Evolutionary conservation across 208 protist genomes (phyloP), one percentile per base, ranked within the genome.

Genomic region (Crithidia sp.): DNA sequence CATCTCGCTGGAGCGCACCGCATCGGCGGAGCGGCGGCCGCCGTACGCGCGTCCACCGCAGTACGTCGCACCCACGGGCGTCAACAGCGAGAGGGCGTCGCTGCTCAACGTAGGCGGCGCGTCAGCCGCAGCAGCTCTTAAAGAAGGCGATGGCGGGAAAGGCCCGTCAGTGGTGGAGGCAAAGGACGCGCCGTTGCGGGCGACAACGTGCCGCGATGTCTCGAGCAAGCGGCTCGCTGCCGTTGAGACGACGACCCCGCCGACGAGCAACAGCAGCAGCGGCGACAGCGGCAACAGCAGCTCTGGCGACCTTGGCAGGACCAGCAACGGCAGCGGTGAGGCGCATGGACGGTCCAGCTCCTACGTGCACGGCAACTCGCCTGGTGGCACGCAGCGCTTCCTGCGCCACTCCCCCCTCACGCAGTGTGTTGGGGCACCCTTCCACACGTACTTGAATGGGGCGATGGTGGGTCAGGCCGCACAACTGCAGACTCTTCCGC

Each of bases 401-500:
- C 52, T 80, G 45, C 76, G 67, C 6, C 73, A 57, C 59, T 78
- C 73, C 39, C 73, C 73, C 3, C 41, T 78, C 7, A 57, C 73
- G 8, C 73, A 72, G 44, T 78, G 73, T 53, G 37, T 67, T 2
- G 59, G 65, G 3, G 37, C 59, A 14, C 73, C 73, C 2, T 76
- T 80, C 49, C 67, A 80, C 63, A 67, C 67, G 4, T 74, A 71
- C 63, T 52, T 80, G 36, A 74, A 72, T 28, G 68, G 76, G 7
- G 76, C 76, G 6, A 67, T 80, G 40, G 76, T 64, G 10, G 76
- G 70, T 12, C 67, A 80, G 67, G 76, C 76, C 7, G 76, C 68
- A n/a, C 67, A 80, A 13, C 19, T 75, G 37, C 68, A 71, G n/a
- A 12, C 60, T 4, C 67, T 56, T 17, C 41, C 67, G 4, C 68